Base-by-base conservation (phyloP, 2,329 filamentous ascomycete species). In the Hymenoscyphus fructigenus region DNA sequence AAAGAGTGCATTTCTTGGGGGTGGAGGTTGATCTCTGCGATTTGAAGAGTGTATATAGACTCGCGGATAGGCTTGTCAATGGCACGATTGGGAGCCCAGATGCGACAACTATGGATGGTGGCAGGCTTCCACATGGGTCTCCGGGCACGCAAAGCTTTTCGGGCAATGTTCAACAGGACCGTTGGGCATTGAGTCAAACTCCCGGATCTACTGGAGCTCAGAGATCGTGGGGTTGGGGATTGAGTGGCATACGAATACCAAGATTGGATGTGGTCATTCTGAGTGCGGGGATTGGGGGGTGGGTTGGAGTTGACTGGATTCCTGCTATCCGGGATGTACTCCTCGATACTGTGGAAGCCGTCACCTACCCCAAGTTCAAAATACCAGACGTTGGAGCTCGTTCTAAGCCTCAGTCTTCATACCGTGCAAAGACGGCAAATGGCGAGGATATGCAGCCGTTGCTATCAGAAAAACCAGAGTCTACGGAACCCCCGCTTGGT, bases 251-350 rank as follows among this genome's bases (percentile, higher is more conserved):
- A 23, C 78, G 78, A 23, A 81, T 92, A 50, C 88, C 91, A 1
- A 87, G 89, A 68, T 81, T 99, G 34, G 92, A 98, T 77, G 85
- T 85, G 1, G 82, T 95, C 26, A 82, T 98, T 44, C 89, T 91
- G 75, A 97, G 97, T 77, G 94, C 94, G 17, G 95, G 93, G 0
- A 89, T 94, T 47, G 92, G 93, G 26, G 93, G 92, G 1, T 97
- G 92, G 91, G 85, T 82, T 0, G 91, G 91, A n/a, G 76, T 96
- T 65, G 80, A 92, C 76, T 97, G 88, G 86, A 77, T 80, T 1
- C 71, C 73, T 62, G 86, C 91, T 1, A 76, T 88, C 34, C 79
- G 76, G 71, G 77, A 79, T 63, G 73, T 75, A 0, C 36, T 91
- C 57, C 87, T 84, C 12, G 88, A 93, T 63, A 79, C 90, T 65